Conservation (phyloP, 768 basidiomycete genomes). For the Russula vinacea region DNA sequence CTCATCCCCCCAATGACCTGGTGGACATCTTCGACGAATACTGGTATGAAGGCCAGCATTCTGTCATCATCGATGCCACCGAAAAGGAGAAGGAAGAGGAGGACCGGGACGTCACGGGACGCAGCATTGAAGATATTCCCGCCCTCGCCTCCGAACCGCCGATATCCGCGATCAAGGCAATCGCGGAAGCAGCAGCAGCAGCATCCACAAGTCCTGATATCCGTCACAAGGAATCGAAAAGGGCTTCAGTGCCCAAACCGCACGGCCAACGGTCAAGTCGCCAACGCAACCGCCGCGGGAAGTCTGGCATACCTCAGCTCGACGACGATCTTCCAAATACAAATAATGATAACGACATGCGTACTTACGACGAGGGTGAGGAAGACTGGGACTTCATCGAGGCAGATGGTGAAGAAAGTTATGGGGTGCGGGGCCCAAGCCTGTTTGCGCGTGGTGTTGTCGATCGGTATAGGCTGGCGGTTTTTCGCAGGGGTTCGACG, state of each 20-base stretch:
- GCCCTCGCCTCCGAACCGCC: slow-evolving; percentile 1
- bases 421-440: slow-evolving; percentile 75
- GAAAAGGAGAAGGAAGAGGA: slow-evolving; percentile 50
- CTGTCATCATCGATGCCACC: slow-evolving; percentile 58
- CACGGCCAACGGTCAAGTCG: slow-evolving; percentile 31
- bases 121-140: slow-evolving; percentile 24
- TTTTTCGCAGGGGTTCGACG: slow-evolving; percentile 80
- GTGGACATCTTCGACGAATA: slow-evolving; percentile 94
- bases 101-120: slow-evolving; percentile 33
- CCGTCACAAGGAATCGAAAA: slow-evolving; percentile 28
- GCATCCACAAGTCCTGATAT: slow-evolving; percentile 22
- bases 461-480: slow-evolving; percentile 79
- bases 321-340: slow-evolving; percentile 51
- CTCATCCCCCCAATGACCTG: slow-evolving; percentile 51
- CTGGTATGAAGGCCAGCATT: slow-evolving; percentile 85
- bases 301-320: slow-evolving; percentile 78
- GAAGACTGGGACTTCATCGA: slow-evolving; percentile 94
- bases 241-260: slow-evolving; percentile 12
- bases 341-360: slow-evolving; percentile 44
- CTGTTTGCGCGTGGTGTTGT: slow-evolving; percentile 88
- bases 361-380: slow-evolving; percentile 44
- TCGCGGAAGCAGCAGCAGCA: slow-evolving; percentile 17
- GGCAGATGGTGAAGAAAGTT: slow-evolving; percentile 74
- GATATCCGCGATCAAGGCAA: slow-evolving; percentile 18
- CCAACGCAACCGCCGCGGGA: slow-evolving; percentile 59